Percentiles rank a stretch among this genome's conserved stretches.
These are phyloP conservation scores for Fraxinus americana DNA, from an alignment of 257 asterid species.

Conservation along the genomic window DNA sequence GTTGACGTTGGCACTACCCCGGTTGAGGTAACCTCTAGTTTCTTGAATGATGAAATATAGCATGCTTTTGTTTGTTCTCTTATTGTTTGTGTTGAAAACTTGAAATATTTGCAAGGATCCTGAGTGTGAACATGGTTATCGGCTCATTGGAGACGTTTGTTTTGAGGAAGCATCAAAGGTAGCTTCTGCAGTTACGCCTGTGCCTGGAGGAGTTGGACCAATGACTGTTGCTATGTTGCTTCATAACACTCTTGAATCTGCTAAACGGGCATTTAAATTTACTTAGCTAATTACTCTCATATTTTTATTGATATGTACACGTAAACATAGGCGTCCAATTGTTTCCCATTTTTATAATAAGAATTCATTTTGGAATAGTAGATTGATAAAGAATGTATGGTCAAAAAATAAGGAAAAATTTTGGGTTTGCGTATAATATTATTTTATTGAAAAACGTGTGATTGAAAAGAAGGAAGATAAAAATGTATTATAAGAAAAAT, in stretches of 20 bases:
- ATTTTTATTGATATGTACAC: neutral
- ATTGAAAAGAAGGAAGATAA: no score
- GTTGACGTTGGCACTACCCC: slow-evolving; percentile 86
- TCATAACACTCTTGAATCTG: slow-evolving; percentile 73
- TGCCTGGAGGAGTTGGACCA: slow-evolving; percentile 97
- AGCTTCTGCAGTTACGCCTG: slow-evolving; percentile 86
- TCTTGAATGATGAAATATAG: neutral
- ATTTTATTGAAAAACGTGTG: no score
- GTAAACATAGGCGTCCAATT: neutral
- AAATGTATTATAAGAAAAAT: no score
- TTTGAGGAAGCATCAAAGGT: slow-evolving; percentile 64
- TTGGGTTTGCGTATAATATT: no score
- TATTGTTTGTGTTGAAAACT: neutral
- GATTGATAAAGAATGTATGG: no score
- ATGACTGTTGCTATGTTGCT: slow-evolving; percentile 96
- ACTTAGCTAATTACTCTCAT: slow-evolving; percentile 1
- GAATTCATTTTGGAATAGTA: no score
- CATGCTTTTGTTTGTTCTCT: slow-evolving; percentile 8
- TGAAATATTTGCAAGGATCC: slow-evolving; percentile 50
- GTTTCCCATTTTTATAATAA: no score
- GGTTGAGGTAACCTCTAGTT: slow-evolving; percentile 55
- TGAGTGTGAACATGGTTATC: slow-evolving; percentile 61
- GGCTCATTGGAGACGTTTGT: slow-evolving; percentile 80
- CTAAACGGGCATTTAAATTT: slow-evolving; percentile 53
- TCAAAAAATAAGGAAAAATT: no score